Conservation (phyloP, 331 rosid genomes). For the Malus hybrid region DNA sequence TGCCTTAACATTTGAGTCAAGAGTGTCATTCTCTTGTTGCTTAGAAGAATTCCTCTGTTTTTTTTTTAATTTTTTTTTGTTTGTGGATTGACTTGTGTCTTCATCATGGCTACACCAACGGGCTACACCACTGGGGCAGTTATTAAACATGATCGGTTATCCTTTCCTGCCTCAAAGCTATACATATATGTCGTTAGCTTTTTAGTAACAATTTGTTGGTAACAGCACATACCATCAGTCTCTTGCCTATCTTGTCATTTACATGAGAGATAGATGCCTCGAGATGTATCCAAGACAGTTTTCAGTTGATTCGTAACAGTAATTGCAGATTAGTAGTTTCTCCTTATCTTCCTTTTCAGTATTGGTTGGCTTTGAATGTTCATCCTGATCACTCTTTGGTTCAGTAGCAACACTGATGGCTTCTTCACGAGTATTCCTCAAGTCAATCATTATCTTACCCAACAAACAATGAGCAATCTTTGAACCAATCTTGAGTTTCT, state of each 20-base stretch:
- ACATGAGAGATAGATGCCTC: too few relatives aligned
- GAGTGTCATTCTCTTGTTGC: too few relatives aligned
- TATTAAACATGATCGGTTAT: constrained; percentile 86
- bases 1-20: too few relatives aligned
- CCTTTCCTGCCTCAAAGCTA: constrained; percentile 97
- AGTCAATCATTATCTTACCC: constrained; percentile 89
- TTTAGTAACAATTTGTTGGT: constrained; percentile 88
- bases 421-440: constrained; percentile 94
- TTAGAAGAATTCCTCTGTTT: too few relatives aligned
- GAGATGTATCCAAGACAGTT: too few relatives aligned
- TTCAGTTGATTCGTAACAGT: too few relatives aligned
- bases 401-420: constrained; percentile 87
- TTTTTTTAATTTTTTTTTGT: too few relatives aligned
- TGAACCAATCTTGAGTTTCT: constrained; percentile 90
- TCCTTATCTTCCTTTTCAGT: constrained; percentile 60
- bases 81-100: too few relatives aligned
- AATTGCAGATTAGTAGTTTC: neutral
- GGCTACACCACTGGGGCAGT: constrained; percentile 34
- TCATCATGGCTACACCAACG: too few relatives aligned
- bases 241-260: constrained; percentile 27
- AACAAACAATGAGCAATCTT: constrained; percentile 94
- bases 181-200: constrained; percentile 91
- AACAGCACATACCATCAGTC: constrained; percentile 92
- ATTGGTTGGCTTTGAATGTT: constrained; percentile 16
- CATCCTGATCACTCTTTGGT: constrained; percentile 59